Conservation (phyloP, 1,139 yeast genomes). For the Trichomonascaceae sp. region DNA sequence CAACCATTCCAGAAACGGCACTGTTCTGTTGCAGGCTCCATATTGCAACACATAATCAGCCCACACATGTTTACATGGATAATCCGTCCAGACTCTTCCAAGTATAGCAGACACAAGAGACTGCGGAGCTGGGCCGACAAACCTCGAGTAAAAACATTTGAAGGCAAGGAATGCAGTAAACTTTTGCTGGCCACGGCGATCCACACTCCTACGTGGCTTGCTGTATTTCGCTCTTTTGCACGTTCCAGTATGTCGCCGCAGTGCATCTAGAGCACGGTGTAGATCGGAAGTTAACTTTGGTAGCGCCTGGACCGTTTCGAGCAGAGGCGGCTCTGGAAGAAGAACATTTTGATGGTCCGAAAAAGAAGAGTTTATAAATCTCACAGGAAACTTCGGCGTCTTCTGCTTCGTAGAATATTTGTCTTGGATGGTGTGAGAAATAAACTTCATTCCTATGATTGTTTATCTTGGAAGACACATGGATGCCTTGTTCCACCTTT, state of each 20-base stretch:
- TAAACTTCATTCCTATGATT: neutral
- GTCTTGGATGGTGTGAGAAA: neutral
- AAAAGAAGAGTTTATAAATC: neutral
- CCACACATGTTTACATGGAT: slow-evolving; percentile 12
- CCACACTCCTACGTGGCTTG: neutral
- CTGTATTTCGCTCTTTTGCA: neutral
- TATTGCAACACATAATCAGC: slow-evolving; percentile 12
- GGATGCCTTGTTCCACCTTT: neutral
- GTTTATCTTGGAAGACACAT: neutral
- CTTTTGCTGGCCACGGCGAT: neutral
- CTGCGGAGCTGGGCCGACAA: slow-evolving; percentile 3
- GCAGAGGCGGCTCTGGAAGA: neutral
- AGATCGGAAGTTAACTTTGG: slow-evolving; percentile 1
- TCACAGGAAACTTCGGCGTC: neutral
- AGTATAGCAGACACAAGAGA: slow-evolving; percentile 1
- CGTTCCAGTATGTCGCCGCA: neutral
- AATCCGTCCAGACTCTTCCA: slow-evolving; percentile 12
- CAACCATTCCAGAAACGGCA: slow-evolving; percentile 13
- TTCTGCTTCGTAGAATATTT: neutral
- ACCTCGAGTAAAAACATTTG: slow-evolving; percentile 11
- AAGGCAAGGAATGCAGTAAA: slow-evolving; percentile 14
- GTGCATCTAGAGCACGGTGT: neutral
- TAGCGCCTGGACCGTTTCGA: neutral
- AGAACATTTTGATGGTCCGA: neutral
- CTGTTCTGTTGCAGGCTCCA: slow-evolving; percentile 3